These are phyloP conservation scores for Parsonsia alboflavescens DNA, from an alignment of 257 asterid genomes.

Conservation along the genomic window DNA sequence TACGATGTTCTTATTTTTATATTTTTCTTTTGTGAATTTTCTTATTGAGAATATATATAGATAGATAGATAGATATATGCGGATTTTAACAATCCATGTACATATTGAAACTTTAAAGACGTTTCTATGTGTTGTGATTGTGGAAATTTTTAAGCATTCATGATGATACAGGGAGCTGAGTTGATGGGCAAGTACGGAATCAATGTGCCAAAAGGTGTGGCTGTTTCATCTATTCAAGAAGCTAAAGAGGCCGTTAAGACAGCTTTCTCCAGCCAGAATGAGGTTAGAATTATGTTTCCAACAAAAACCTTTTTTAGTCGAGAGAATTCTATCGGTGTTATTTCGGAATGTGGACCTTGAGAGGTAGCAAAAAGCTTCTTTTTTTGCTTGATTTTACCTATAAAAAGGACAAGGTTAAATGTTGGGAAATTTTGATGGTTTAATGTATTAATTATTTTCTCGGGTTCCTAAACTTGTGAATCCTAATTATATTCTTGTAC, in stretches of 20 bases:
- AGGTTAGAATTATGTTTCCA: constrained; percentile 32
- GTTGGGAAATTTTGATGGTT: neutral
- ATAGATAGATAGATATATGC: neutral
- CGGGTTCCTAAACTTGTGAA: neutral
- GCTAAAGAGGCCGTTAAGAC: constrained; percentile 56
- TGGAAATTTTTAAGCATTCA: neutral
- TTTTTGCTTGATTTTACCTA: neutral
- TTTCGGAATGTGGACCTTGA: neutral
- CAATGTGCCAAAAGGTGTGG: constrained; percentile 86
- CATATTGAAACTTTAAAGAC: neutral
- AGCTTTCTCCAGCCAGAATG: constrained; percentile 55
- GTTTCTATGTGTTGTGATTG: neutral
- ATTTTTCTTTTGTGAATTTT: neutral
- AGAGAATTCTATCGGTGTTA: neutral
- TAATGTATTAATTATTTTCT: neutral
- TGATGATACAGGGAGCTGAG: constrained; percentile 65
- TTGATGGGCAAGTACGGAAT: constrained; percentile 87
- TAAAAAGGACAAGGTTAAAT: neutral
- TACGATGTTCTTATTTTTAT: neutral
- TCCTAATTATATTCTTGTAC: neutral
- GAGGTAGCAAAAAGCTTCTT: neutral
- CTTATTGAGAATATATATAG: neutral
- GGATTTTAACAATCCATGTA: neutral
- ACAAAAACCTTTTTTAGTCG: neutral
- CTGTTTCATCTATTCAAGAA: constrained; percentile 59